phyloP scores from a whole-genome alignment of 148 eudicot species.

The Fallopia convolvulus region DNA sequence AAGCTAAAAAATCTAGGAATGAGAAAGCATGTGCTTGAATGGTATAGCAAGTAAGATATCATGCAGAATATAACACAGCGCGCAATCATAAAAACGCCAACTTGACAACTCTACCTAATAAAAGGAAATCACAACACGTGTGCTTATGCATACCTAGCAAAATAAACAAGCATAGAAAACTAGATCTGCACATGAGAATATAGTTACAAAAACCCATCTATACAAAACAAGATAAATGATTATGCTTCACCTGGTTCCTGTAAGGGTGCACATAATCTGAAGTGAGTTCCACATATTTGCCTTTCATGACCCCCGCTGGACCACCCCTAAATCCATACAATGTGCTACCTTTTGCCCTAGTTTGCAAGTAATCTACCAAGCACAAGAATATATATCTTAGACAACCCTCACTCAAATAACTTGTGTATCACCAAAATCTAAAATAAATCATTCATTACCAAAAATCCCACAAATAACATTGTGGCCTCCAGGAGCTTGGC shows the following conservation, averaged over 20 bases:
- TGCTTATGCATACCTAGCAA: background rate
- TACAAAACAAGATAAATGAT: background rate
- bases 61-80: too few relatives aligned
- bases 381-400: background rate
- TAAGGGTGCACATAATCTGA: constrained; percentile 81
- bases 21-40: background rate
- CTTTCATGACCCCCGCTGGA: constrained; percentile 97
- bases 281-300: constrained; percentile 71
- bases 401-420: background rate
- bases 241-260: constrained; percentile 72
- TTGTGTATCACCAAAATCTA: background rate
- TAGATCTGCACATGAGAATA: background rate
- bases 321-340: constrained; percentile 93
- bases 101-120: background rate
- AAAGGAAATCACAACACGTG: background rate
- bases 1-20: background rate
- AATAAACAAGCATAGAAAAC: background rate
- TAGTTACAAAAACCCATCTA: background rate
- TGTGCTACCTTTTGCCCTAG: constrained; percentile 72
- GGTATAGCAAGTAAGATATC: background rate
- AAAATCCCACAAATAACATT: constrained; percentile 93
- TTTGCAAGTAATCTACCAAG: constrained; percentile 76
- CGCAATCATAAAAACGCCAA: background rate
- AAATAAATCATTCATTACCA: constrained; percentile 33
- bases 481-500: constrained; percentile 99